Percentiles rank a stretch among this genome's conserved stretches.
Conservation (phyloP, 805 yeast species). For the Spathaspora arborariae region DNA sequence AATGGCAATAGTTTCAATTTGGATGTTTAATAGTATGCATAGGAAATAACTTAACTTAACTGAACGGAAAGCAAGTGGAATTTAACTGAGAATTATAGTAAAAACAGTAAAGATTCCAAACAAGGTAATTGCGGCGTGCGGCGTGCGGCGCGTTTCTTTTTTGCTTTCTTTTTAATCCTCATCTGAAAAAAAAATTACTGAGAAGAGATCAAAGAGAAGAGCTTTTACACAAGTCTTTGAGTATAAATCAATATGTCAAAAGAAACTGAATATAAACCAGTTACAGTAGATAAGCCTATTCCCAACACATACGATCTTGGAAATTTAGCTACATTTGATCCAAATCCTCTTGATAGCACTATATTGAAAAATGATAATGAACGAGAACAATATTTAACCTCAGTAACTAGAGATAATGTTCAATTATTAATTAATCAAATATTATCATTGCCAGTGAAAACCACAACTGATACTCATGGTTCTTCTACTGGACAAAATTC, state of each 20-base stretch:
- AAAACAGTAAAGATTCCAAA: neutral
- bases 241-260: slow-evolving; percentile 11
- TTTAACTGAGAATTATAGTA: too few relatives aligned
- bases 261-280: slow-evolving; percentile 50
- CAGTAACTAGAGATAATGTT: slow-evolving; percentile 83
- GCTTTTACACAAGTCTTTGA: neutral
- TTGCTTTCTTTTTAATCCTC: neutral
- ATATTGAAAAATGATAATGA: slow-evolving; percentile 51
- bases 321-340: slow-evolving; percentile 83
- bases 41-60: neutral
- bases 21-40: slow-evolving; percentile 51
- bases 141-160: slow-evolving; percentile 1
- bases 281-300: slow-evolving; percentile 85
- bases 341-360: slow-evolving; percentile 73
- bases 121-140: neutral
- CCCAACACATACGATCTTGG: slow-evolving; percentile 91
- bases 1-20: slow-evolving; percentile 57
- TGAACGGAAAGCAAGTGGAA: too few relatives aligned
- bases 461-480: slow-evolving; percentile 71
- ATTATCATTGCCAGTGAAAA: slow-evolving; percentile 81
- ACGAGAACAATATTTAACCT: slow-evolving; percentile 61
- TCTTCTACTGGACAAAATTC: slow-evolving; percentile 61
- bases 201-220: neutral
- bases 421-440: slow-evolving; percentile 90
- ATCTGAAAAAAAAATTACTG: neutral